Evolutionary conservation across 2,329 filamentous ascomycete genomes (phyloP), one percentile per base, ranked within the genome.

Genomic region (Fusarium acutatum): DNA sequence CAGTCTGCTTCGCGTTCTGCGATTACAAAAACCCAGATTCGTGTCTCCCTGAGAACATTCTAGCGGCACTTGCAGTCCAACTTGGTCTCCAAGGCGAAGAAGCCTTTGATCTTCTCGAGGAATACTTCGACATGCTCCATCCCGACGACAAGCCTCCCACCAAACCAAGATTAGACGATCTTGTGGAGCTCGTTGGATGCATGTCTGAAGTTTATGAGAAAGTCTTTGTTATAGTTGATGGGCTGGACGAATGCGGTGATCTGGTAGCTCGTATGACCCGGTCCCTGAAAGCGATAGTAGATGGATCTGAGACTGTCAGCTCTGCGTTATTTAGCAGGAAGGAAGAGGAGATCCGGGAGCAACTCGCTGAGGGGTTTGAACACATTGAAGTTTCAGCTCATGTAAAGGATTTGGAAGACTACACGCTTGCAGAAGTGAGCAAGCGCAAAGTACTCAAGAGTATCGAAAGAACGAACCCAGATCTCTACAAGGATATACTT

Each of bases 351-450:
- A 70, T 70, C 7, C 46, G 40, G 4, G 58, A 67, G 6, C 17
- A 59, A 9, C 22, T 70, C 2, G 43, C 52, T 9, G 47, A 44
- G 13, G n/a, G 34, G 0, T 67, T 52, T 22, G 30, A 46, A 2
- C 49, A 67, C 4, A 70, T 70, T 11, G 67, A 67, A 9, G 47
- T 70, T 9, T 60, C 49, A 20, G 67, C 67, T 22, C 64, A 70
- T 13, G 60, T 37, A 0, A 56, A 64, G 18, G 67, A 70, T 15
- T 20, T 70, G 28, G 43, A 70, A 4, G 44, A 41, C 3, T 70
- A 70, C 20, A 57, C 49, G 9, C 24, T 63, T n/a, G 34, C 49
- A 10, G 64, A 70, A 40, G 43, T 67, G 2, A 38, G 40, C n/a
- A 56, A 44, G 11, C 43, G 67, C 20, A 60, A 37, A 6, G 24